Evolutionary conservation across 1,284 basidiomycete species (phyloP).

Genomic region (Spongiforma sp.): DNA sequence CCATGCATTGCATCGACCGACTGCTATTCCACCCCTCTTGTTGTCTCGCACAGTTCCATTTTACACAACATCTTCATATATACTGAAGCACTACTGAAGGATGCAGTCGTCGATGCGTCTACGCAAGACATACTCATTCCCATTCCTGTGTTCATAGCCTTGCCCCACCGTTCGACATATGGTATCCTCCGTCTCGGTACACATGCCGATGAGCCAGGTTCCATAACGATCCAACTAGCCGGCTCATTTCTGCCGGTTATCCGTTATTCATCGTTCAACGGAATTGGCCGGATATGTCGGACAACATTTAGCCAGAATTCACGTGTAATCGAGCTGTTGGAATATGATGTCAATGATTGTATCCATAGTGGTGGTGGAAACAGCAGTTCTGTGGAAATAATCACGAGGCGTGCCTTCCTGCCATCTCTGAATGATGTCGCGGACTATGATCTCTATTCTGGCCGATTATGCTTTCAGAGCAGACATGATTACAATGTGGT

Average conservation of each 20-base stretch:
- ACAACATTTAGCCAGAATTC: background rate
- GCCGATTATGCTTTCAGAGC: constrained; percentile 25
- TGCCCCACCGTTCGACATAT: constrained; percentile 10
- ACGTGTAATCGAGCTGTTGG: constrained; percentile 15
- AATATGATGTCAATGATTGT: constrained; percentile 24
- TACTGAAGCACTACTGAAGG: too few species aligned
- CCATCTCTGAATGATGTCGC: constrained; percentile 5
- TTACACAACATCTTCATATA: too few species aligned
- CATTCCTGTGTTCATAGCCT: too few species aligned
- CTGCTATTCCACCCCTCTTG: too few species aligned
- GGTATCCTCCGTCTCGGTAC: constrained; percentile 15
- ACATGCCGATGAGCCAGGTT: constrained; percentile 2
- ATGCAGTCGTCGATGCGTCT: too few species aligned
- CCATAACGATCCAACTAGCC: background rate
- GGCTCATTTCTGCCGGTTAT: background rate
- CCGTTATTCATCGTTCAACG: constrained; percentile 21
- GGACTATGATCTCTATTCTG: constrained; percentile 29
- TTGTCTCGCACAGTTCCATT: too few species aligned
- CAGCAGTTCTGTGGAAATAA: background rate
- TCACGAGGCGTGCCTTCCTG: constrained; percentile 9
- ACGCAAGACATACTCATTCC: too few species aligned
- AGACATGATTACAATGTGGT: too few species aligned
- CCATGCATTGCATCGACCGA: too few species aligned
- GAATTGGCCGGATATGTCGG: constrained; percentile 5
- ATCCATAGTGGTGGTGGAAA: too few species aligned